phyloP scores from a whole-genome alignment of 1,139 yeast genomes.

The Diutina rugosa region DNA sequence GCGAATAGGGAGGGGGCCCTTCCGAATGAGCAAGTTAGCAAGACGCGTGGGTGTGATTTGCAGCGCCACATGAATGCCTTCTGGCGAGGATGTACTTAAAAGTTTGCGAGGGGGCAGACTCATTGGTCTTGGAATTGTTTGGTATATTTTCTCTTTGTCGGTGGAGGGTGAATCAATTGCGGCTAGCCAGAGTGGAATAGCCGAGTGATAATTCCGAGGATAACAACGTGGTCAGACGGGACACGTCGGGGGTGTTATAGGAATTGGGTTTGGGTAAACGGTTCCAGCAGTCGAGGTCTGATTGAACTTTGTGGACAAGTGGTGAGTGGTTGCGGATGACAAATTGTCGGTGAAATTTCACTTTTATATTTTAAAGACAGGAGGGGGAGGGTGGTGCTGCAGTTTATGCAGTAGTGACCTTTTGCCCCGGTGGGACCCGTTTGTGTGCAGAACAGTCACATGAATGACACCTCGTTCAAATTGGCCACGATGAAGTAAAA shows the following conservation, averaged over 20 bases:
- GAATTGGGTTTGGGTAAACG: background rate
- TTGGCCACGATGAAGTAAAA: background rate
- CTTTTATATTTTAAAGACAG: background rate
- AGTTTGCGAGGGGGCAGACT: background rate
- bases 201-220: background rate
- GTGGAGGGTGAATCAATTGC: background rate
- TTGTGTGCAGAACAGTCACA: background rate
- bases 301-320: background rate
- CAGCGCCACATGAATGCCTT: conserved; percentile 80
- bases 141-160: background rate
- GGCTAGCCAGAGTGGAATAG: background rate
- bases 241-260: background rate
- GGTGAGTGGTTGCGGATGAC: background rate
- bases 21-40: conserved; percentile 51
- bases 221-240: background rate
- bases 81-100: conserved; percentile 58
- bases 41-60: conserved; percentile 73
- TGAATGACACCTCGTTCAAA: conserved; percentile 1
- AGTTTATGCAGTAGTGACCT: conserved; percentile 2
- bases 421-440: background rate
- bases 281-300: background rate
- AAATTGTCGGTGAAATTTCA: conserved; percentile 1
- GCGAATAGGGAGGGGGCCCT: conserved; percentile 86
- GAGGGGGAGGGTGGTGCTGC: background rate
- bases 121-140: background rate